Conservation (phyloP, 225 moss, liverwort and hornwort genomes). For the Physcomitrium patens region DNA sequence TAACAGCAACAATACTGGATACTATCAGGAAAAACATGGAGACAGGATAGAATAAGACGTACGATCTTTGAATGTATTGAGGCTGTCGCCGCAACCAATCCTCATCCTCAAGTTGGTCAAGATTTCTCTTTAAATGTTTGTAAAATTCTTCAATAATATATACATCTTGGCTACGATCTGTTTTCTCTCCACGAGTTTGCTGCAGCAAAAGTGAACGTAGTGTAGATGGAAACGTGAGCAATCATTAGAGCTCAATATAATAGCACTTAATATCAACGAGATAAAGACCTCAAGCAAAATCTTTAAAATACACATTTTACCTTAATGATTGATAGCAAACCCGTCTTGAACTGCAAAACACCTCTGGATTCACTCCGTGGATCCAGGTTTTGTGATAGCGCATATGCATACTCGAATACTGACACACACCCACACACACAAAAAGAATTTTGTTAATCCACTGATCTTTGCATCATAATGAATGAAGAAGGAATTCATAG, state of each 20-base stretch:
- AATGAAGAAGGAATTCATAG: background rate
- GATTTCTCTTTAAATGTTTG: slow-evolving; percentile 49
- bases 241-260: slow-evolving; percentile 6
- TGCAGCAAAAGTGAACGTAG: slow-evolving; percentile 37
- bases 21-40: slow-evolving; percentile 12
- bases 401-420: slow-evolving; percentile 88
- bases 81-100: slow-evolving; percentile 51
- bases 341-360: slow-evolving; percentile 94
- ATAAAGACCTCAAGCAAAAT: background rate
- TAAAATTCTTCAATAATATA: slow-evolving; percentile 72
- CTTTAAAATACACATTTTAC: slow-evolving; percentile 33
- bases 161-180: slow-evolving; percentile 84
- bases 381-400: slow-evolving; percentile 78
- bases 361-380: slow-evolving; percentile 88
- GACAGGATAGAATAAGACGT: slow-evolving; percentile 38
- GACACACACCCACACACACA: slow-evolving; percentile 27
- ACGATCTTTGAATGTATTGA: slow-evolving; percentile 39
- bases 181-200: slow-evolving; percentile 86
- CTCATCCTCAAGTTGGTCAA: slow-evolving; percentile 75
- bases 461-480: background rate
- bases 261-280: background rate
- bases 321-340: slow-evolving; percentile 73
- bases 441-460: slow-evolving; percentile 28
- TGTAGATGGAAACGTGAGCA: slow-evolving; percentile 13
- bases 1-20: slow-evolving; percentile 17